These are phyloP conservation scores for Apium graveolens DNA, from an alignment of 129 eudicot genomes.

Conservation along the genomic window DNA sequence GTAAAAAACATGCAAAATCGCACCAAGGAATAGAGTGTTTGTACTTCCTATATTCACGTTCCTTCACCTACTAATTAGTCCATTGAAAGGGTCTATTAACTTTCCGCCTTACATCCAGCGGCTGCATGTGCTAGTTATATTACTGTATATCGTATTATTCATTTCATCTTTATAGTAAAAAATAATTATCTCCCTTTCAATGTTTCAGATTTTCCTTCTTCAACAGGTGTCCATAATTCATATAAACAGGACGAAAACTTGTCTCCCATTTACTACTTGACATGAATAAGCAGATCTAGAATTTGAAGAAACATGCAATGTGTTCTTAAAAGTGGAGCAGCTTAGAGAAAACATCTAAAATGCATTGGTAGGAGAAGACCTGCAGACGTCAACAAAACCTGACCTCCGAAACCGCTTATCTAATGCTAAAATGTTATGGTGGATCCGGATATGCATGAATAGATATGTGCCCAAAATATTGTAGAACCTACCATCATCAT, in stretches of 20 bases:
- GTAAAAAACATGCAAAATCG: neutral
- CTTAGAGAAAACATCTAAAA: neutral
- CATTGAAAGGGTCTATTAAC: neutral
- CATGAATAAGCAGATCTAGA: neutral
- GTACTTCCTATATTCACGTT: neutral
- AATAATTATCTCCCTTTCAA: neutral
- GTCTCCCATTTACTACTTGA: neutral
- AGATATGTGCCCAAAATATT: slow-evolving; percentile 8
- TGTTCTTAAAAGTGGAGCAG: neutral
- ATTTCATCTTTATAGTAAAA: neutral
- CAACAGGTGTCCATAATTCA: neutral
- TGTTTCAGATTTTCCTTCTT: neutral
- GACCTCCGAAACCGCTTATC: neutral
- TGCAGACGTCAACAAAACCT: neutral
- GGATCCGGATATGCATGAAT: neutral
- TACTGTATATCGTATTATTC: neutral
- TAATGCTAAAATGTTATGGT: neutral
- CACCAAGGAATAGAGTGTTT: neutral
- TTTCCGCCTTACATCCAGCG: neutral
- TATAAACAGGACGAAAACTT: neutral
- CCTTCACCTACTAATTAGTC: neutral
- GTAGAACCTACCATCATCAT: slow-evolving; percentile 49
- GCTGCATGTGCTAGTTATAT: neutral
- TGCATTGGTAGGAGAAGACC: neutral
- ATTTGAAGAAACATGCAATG: neutral